Base-by-base conservation (phyloP, 257 asterid genomes). In the Forsythia suspensa region DNA sequence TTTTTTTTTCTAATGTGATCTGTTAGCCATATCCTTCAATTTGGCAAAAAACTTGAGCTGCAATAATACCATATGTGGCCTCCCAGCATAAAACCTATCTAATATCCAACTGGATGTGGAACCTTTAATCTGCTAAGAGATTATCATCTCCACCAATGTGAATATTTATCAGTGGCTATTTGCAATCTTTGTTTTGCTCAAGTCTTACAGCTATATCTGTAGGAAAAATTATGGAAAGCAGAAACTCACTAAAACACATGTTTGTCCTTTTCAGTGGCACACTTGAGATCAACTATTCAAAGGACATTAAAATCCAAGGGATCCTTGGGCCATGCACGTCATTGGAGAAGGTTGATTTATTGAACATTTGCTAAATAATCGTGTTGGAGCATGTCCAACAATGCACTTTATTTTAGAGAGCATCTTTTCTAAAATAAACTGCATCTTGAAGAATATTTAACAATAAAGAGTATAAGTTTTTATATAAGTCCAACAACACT, bases 241-340 rank as follows among this genome's bases (percentile, higher is more conserved):
- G 13, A 75, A 61, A 8, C 24, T 57, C 16, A 61, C 39, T 34
- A 4, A 46, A 3, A 46, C 10, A 12, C 69, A 5, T 13, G 12
- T 61, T 71, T 36, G 39, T 79, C 41, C 12, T 77, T 76, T 83
- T 71, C 85, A 96, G 99, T 87, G 99, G 97, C 76, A 87, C 93
- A 39, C 87, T 96, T 82, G 99, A 94, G 86, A 84, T 96, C 87
- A 88, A 85, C 88, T 96, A 97, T 87, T 96, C 99, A 37, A 96
- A 96, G 91, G 99, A 96, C 83, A 90, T 96, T 57, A 96, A 94
- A 87, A 77, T 96, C 84, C 99, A 94, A 89, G 99, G 99, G 72
- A 85, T 91, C 82, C 89, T 96, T 85, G 99, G 99, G 77, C 98
- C 99, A 76, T 96, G 99, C 90, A 89, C 99, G 73, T 90, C 97